A percentile compares a stretch with the other conserved stretches of the same genome.
Conservation (phyloP, 2,329 filamentous ascomycete species). For the Mycogone perniciosa region DNA sequence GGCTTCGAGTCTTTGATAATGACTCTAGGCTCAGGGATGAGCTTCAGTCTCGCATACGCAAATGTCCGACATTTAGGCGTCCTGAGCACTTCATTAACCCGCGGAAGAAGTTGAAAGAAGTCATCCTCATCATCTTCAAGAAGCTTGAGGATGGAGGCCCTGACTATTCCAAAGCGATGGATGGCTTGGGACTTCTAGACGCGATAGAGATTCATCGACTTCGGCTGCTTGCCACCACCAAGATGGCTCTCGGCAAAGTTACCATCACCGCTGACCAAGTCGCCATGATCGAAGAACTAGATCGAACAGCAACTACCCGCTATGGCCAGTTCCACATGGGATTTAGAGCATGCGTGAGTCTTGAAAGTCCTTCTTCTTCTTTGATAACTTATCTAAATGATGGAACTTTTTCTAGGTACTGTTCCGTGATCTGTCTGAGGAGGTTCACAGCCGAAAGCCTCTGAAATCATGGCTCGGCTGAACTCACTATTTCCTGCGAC, state of each 20-base stretch:
- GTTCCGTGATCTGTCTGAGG: slow-evolving; percentile 18
- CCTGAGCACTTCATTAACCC: slow-evolving; percentile 22
- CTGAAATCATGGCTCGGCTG: slow-evolving; percentile 27
- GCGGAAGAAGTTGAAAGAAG: slow-evolving; percentile 22
- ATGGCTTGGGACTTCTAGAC: slow-evolving; percentile 28
- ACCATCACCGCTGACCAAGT: slow-evolving; percentile 11
- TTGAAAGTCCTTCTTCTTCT: background rate
- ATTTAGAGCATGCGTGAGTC: slow-evolving; percentile 27
- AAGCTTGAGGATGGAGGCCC: slow-evolving; percentile 23
- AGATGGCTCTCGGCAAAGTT: slow-evolving; percentile 12
- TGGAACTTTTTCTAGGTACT: slow-evolving; percentile 19
- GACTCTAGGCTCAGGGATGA: slow-evolving; percentile 15
- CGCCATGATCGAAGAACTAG: slow-evolving; percentile 24
- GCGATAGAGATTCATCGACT: slow-evolving; percentile 27
- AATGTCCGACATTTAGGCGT: slow-evolving; percentile 13
- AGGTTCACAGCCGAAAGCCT: slow-evolving; percentile 10
- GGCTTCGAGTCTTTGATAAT: slow-evolving; percentile 28
- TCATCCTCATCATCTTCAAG: slow-evolving; percentile 23
- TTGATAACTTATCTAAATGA: slow-evolving; percentile 4
- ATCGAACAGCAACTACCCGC: slow-evolving; percentile 22
- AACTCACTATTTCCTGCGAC: slow-evolving; percentile 31
- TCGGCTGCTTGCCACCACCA: slow-evolving; percentile 21
- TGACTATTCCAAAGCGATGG: slow-evolving; percentile 20
- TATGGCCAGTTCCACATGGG: slow-evolving; percentile 28
- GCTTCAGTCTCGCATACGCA: slow-evolving; percentile 17